These are phyloP conservation scores for Ogataea saltuana DNA, from an alignment of 805 yeast species.

Conservation along the genomic window DNA sequence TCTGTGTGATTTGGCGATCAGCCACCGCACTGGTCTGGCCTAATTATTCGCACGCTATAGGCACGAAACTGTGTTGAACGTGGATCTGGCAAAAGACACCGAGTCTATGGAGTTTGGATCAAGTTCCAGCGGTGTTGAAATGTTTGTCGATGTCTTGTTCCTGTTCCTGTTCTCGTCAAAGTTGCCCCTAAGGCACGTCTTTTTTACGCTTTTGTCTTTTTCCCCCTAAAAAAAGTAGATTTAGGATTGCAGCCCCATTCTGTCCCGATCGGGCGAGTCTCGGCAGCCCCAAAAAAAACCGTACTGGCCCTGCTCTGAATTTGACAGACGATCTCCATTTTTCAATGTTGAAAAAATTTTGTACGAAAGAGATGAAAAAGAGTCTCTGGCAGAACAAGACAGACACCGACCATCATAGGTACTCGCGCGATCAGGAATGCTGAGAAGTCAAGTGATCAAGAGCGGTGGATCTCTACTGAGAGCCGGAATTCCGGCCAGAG, in stretches of 20 bases:
- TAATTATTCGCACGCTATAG: no score
- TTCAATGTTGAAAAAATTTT: constrained; percentile 3
- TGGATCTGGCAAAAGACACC: no score
- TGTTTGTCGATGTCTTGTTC: no score
- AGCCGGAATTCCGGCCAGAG: constrained; percentile 14
- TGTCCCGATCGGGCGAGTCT: not conserved
- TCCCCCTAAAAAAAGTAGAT: not conserved
- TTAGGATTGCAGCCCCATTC: constrained; percentile 1
- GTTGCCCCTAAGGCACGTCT: not conserved
- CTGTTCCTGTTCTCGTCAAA: not conserved
- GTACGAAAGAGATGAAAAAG: not conserved
- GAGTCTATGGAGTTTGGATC: no score
- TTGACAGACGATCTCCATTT: not conserved
- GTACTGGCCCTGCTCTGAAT: not conserved
- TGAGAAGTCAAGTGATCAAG: constrained; percentile 13
- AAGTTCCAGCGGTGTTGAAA: no score
- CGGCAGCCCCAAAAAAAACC: constrained; percentile 2
- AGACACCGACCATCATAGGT: not conserved
- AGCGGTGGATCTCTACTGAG: constrained; percentile 5
- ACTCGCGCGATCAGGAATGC: no score
- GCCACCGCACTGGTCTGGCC: no score
- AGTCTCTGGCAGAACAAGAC: not conserved
- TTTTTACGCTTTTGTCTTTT: not conserved
- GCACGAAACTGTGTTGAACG: not conserved
- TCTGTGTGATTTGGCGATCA: constrained; percentile 1